Percentiles rank a stretch among this genome's conserved stretches.
Evolutionary conservation across 768 basidiomycete genomes (phyloP).

Genomic region (Agaricus bisporus): DNA sequence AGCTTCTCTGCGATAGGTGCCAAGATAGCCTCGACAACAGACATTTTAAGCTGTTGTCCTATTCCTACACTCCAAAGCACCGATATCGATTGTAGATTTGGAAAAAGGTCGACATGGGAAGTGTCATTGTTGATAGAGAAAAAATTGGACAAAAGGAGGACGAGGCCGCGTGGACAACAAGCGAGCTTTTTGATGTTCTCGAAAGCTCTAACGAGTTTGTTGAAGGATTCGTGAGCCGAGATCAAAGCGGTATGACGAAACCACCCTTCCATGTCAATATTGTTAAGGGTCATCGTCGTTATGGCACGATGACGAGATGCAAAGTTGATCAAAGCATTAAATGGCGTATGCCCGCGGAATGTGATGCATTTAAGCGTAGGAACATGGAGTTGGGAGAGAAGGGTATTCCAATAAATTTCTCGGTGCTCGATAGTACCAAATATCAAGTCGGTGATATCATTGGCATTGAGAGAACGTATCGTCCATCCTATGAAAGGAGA

Average conservation of each 20-base stretch:
- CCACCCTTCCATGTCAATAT: neutral
- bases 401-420: conserved; percentile 1
- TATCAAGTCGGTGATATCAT: conserved; percentile 7
- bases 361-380: neutral
- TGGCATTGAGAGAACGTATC: conserved; percentile 9
- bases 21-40: neutral
- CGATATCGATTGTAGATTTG: neutral
- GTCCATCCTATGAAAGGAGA: conserved; percentile 12
- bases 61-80: conserved; percentile 7
- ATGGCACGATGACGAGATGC: neutral
- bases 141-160: neutral
- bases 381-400: conserved; percentile 2
- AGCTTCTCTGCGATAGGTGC: conserved; percentile 1
- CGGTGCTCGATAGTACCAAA: conserved; percentile 8
- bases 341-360: conserved; percentile 7
- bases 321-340: neutral
- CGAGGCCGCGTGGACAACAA: conserved; percentile 6
- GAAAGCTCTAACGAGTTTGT: neutral
- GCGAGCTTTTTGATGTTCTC: conserved; percentile 1
- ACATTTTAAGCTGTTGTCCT: conserved; percentile 7
- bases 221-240: neutral
- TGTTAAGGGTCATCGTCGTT: neutral
- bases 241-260: neutral
- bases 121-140: neutral
- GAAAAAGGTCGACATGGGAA: neutral